A percentile compares a stretch with the other conserved stretches of the same genome.
Evolutionary conservation across 441 rosid species (phyloP).

Genomic region (Erysimum cheiri): DNA sequence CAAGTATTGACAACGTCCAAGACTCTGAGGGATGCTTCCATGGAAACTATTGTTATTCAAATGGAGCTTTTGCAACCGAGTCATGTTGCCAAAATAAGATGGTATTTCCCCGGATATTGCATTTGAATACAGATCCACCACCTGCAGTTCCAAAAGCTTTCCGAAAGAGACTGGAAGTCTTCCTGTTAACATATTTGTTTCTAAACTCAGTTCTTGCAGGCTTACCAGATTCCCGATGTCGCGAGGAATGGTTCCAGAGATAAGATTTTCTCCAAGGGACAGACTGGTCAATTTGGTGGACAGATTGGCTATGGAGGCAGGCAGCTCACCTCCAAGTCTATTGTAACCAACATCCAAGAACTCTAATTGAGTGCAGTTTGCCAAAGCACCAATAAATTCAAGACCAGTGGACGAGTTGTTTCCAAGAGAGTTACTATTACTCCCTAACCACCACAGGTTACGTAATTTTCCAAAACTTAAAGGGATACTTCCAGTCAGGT

Average conservation of each 20-base stretch:
- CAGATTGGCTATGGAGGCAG: constrained; percentile 44
- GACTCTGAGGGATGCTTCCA: constrained; percentile 48
- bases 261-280: constrained; percentile 32
- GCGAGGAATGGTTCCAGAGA: constrained; percentile 40
- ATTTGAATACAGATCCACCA: constrained; percentile 34
- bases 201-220: constrained; percentile 31
- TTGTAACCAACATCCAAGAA: constrained; percentile 30
- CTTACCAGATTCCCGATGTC: constrained; percentile 36
- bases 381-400: constrained; percentile 37
- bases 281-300: constrained; percentile 37
- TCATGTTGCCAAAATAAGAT: constrained; percentile 45
- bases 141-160: constrained; percentile 41
- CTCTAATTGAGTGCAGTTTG: constrained; percentile 42
- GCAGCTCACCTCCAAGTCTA: constrained; percentile 43
- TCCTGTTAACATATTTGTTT: constrained; percentile 43
- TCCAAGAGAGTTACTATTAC: constrained; percentile 20
- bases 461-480: constrained; percentile 23
- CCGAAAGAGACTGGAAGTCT: constrained; percentile 45
- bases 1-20: constrained; percentile 44
- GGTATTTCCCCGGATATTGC: constrained; percentile 51
- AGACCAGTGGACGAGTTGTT: constrained; percentile 8
- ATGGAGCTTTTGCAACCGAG: constrained; percentile 7
- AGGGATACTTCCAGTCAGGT: constrained; percentile 39
- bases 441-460: constrained; percentile 35
- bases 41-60: constrained; percentile 42